Evolutionary conservation across 164 flowering plant species (phyloP).

Genomic region (Nelumbo lutea): DNA sequence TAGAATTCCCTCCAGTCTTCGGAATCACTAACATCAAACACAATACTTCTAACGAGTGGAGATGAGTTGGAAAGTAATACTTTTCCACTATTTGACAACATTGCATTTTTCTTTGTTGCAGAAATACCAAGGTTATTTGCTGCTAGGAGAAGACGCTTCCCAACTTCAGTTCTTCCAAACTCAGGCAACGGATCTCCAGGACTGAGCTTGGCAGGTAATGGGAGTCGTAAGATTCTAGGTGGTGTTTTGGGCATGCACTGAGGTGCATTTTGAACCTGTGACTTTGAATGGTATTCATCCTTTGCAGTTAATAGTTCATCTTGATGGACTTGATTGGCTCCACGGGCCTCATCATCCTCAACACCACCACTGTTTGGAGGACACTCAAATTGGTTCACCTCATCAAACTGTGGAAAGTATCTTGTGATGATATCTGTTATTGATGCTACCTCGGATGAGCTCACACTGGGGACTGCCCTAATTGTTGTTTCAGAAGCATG

Average conservation of each 20-base stretch:
- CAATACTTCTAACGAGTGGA: slow-evolving; percentile 18
- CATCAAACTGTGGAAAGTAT: slow-evolving; percentile 34
- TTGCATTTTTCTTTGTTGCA: slow-evolving; percentile 19
- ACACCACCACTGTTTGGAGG: slow-evolving; percentile 10
- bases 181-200: slow-evolving; percentile 12
- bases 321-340: background rate
- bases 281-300: slow-evolving; percentile 7
- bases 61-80: background rate
- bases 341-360: background rate
- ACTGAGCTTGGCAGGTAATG: background rate
- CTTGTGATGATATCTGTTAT: slow-evolving; percentile 39
- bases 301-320: slow-evolving; percentile 8
- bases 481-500: background rate
- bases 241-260: slow-evolving; percentile 15
- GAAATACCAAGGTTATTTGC: slow-evolving; percentile 33
- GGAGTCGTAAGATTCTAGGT: background rate
- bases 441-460: slow-evolving; percentile 30
- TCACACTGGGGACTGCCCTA: slow-evolving; percentile 11
- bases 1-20: slow-evolving; percentile 23
- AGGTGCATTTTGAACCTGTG: slow-evolving; percentile 5
- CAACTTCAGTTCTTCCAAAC: slow-evolving; percentile 29
- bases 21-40: slow-evolving; percentile 39
- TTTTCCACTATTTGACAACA: slow-evolving; percentile 11
- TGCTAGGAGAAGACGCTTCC: slow-evolving; percentile 42
- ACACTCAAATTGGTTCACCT: slow-evolving; percentile 10